Evolutionary conservation across 345 rosid genomes (phyloP).

Genomic region (Lumnitzera racemosa): DNA sequence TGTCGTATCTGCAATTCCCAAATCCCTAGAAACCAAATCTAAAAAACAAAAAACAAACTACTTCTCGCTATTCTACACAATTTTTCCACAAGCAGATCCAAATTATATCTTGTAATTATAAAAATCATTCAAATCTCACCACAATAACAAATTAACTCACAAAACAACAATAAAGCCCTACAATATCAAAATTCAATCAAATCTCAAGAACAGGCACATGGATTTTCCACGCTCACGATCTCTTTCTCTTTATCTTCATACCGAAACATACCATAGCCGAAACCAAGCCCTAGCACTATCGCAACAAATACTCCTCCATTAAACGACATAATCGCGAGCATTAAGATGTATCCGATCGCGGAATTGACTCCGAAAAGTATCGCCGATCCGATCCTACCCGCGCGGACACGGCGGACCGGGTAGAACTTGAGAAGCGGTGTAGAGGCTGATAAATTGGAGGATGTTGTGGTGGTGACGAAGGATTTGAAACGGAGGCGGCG

Average conservation of each 20-base stretch:
- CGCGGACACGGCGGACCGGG: slow-evolving; percentile 3
- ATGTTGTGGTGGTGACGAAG: slow-evolving; percentile 11
- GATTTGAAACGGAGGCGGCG: slow-evolving; percentile 39
- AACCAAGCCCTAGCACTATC: slow-evolving; percentile 48
- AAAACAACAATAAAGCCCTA: not conserved
- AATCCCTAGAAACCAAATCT: too few relatives aligned
- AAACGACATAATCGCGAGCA: slow-evolving; percentile 84
- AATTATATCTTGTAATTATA: too few relatives aligned
- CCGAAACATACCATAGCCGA: slow-evolving; percentile 55
- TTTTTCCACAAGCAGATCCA: too few relatives aligned
- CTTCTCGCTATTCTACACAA: too few relatives aligned
- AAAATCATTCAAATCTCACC: too few relatives aligned
- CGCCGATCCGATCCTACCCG: slow-evolving; percentile 11
- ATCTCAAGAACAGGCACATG: slow-evolving; percentile 60
- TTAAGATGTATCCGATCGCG: slow-evolving; percentile 64
- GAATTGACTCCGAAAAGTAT: slow-evolving; percentile 38
- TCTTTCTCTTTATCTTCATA: slow-evolving; percentile 28
- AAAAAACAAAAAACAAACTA: too few relatives aligned
- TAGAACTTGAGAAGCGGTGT: slow-evolving; percentile 28
- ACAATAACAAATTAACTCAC: not conserved
- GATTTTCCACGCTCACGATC: slow-evolving; percentile 25
- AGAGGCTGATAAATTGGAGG: slow-evolving; percentile 3
- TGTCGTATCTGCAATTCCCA: too few relatives aligned
- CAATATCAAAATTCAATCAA: not conserved
- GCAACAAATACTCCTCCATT: slow-evolving; percentile 82